Percentiles rank a stretch among this genome's conserved stretches.
Conservation (phyloP, 257 asterid genomes). For the Haberlea rhodopensis region DNA sequence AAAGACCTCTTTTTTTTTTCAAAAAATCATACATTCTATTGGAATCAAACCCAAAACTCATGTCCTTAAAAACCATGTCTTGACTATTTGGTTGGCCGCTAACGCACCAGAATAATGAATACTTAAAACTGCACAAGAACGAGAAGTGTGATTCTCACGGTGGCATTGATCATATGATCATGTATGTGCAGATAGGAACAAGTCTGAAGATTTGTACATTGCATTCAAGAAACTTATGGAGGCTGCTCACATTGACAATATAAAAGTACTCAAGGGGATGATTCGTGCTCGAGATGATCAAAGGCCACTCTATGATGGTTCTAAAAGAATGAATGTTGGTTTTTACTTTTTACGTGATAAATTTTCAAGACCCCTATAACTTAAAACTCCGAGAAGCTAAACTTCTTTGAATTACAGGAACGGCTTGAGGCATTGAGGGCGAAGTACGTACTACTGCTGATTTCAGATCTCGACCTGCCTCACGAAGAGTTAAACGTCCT, state of each 20-base stretch:
- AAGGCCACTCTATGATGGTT: conserved; percentile 45
- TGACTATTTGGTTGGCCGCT: not conserved
- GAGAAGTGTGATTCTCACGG: not conserved
- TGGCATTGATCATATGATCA: not conserved
- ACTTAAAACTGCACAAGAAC: not conserved
- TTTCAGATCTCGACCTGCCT: conserved; percentile 67
- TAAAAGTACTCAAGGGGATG: conserved; percentile 44
- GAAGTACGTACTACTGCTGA: conserved; percentile 67
- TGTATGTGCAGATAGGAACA: conserved; percentile 32
- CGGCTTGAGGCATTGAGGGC: conserved; percentile 54
- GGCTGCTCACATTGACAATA: conserved; percentile 51
- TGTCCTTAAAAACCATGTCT: not conserved
- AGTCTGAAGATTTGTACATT: conserved; percentile 32
- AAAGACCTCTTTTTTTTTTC: no score
- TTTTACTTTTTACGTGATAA: not conserved
- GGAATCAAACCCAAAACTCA: not conserved
- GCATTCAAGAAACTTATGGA: conserved; percentile 41
- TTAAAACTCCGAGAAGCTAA: not conserved
- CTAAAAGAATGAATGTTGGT: conserved; percentile 33
- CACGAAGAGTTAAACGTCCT: conserved; percentile 69
- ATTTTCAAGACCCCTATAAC: not conserved
- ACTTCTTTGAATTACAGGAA: conserved; percentile 38
- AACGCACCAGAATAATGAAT: not conserved
- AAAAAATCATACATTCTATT: not conserved
- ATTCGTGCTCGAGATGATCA: conserved; percentile 41